Evolutionary conservation across 164 flowering plant genomes (phyloP).

Genomic region (Tetrastigma voinierianum): DNA sequence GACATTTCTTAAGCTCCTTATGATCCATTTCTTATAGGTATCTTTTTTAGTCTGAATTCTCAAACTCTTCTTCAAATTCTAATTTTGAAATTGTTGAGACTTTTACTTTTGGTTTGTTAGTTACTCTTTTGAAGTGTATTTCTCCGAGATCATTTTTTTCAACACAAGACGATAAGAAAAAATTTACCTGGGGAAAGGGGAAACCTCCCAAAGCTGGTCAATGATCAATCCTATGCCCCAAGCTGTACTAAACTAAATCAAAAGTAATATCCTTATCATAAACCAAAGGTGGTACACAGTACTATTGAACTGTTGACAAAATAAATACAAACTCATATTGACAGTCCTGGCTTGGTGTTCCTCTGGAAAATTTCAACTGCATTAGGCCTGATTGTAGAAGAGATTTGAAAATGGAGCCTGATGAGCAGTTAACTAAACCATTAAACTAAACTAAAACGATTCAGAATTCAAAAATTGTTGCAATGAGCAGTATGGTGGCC

Average conservation of each 20-base stretch:
- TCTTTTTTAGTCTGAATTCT: too few relatives aligned
- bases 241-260: slow-evolving; percentile 38
- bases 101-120: too few relatives aligned
- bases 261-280: background rate
- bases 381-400: slow-evolving; percentile 46
- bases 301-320: background rate
- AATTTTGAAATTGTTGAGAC: too few relatives aligned
- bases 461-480: background rate
- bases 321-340: slow-evolving; percentile 17
- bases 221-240: slow-evolving; percentile 38
- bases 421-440: background rate
- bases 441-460: background rate
- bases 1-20: too few relatives aligned
- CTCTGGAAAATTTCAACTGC: slow-evolving; percentile 54
- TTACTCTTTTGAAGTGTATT: too few relatives aligned
- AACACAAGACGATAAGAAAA: too few relatives aligned
- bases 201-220: slow-evolving; percentile 24
- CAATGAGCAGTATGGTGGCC: slow-evolving; percentile 2
- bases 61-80: too few relatives aligned
- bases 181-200: slow-evolving; percentile 20
- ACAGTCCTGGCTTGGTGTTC: slow-evolving; percentile 58
- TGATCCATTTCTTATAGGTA: too few relatives aligned
- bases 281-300: background rate
- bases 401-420: background rate
- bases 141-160: too few relatives aligned